Evolutionary conservation across 495 filamentous ascomycete species (phyloP), one percentile per base, ranked within the genome.

Genomic region (Podospora bellae-mahoneyi): DNA sequence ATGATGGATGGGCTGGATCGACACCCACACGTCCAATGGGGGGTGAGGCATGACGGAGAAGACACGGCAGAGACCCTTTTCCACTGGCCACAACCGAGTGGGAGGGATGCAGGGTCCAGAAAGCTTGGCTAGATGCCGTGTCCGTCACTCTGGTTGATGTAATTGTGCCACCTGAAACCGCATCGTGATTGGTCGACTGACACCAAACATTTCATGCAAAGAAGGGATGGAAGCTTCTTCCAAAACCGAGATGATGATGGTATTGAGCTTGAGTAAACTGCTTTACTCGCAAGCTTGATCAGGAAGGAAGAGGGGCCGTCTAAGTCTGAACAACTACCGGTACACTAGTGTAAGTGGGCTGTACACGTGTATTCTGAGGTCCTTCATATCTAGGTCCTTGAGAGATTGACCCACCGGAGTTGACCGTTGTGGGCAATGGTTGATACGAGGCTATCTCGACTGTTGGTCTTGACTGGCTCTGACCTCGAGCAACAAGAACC

Each of bases 11-110:
- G 5, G 57, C 57, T 54, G 18, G 56, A 68, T 67, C 66, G 61
- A 63, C 66, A 26, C 23, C 23, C 23, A 23, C 23, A 23, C 23
- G 23, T 60, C 76, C 74, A 78, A 76, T 76, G 65, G 34, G 53
- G 16, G 64, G 0, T 34, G 23, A 34, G 32, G 58, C 26, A 62
- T 64, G 69, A 69, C 60, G 67, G 66, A 66, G 60, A 59, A 32
- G 64, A 65, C 66, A 57, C 69, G 39, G 39, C 39, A 57, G 13
- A 34, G 15, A 65, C 64, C 60, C 68, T 66, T 58, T 13, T 20
- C 34, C n/a, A 15, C 20, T 13, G 62, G 18, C 62, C 62, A 65
- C 62, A 27, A 58, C 56, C 9, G 56, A 27, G 23, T 58, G 56
- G 16, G 30, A 28, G 5, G 39, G 55, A 63, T 63, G 61, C 61